Evolutionary conservation across 2,329 filamentous ascomycete species (phyloP).

Genomic region (Penicillium sp.): DNA sequence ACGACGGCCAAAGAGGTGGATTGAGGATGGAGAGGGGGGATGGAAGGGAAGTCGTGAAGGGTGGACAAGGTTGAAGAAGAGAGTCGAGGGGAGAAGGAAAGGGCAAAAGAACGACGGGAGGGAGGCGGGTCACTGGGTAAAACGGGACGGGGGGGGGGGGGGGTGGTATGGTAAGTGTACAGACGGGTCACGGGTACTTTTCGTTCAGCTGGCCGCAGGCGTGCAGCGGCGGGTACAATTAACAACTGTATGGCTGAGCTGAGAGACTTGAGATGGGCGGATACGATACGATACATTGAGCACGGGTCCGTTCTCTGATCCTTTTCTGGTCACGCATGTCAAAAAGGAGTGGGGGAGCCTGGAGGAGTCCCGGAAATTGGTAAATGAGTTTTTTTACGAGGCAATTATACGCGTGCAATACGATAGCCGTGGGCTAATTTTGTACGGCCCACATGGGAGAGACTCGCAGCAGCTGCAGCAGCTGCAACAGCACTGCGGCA

Average conservation of each 20-base stretch:
- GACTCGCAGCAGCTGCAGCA: too few relatives aligned
- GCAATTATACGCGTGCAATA: background rate
- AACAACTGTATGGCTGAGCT: too few relatives aligned
- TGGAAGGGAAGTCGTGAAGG: constrained; percentile 13
- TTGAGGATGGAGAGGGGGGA: constrained; percentile 1
- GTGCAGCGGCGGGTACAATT: constrained; percentile 4
- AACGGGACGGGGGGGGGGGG: background rate
- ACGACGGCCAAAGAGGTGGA: constrained; percentile 18
- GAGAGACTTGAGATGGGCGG: too few relatives aligned
- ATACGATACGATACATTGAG: constrained; percentile 7
- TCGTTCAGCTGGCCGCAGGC: background rate
- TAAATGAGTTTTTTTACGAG: constrained; percentile 1
- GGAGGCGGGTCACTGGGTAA: background rate
- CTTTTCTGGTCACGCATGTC: background rate
- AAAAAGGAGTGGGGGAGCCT: background rate
- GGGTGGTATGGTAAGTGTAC: too few relatives aligned
- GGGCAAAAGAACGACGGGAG: background rate
- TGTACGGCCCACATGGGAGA: too few relatives aligned
- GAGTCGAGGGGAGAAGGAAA: constrained; percentile 7
- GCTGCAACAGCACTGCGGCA: too few relatives aligned
- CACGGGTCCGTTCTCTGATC: background rate
- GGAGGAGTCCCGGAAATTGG: constrained; percentile 2
- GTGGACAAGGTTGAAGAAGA: constrained; percentile 10
- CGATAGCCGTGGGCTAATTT: background rate
- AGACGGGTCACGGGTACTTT: too few relatives aligned